Evolutionary conservation across 2,329 filamentous ascomycete genomes (phyloP).

Genomic region (Decorospora gaudefroyi): DNA sequence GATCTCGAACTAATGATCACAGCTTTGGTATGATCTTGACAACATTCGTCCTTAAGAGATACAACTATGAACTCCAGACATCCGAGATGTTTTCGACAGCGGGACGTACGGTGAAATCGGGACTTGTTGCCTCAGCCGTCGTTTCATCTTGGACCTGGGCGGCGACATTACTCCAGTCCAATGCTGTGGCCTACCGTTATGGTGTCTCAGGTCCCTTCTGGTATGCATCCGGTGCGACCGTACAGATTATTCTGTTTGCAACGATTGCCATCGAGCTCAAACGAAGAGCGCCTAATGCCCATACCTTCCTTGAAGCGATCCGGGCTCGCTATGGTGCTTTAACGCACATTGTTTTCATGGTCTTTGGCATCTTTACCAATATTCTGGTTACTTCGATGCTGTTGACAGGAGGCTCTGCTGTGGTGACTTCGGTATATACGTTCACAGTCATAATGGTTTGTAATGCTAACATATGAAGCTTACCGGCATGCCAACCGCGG

Average conservation of each 20-base stretch:
- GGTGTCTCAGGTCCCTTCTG: slow-evolving; percentile 69
- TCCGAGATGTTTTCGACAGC: slow-evolving; percentile 93
- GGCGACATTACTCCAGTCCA: slow-evolving; percentile 77
- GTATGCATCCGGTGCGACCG: slow-evolving; percentile 61
- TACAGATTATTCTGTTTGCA: slow-evolving; percentile 78
- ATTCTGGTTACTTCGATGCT: slow-evolving; percentile 89
- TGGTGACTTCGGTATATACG: slow-evolving; percentile 49
- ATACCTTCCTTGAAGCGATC: slow-evolving; percentile 82
- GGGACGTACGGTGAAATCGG: slow-evolving; percentile 84
- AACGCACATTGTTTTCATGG: slow-evolving; percentile 77
- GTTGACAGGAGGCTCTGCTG: slow-evolving; percentile 79
- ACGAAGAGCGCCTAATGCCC: slow-evolving; percentile 82
- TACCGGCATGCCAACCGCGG: slow-evolving; percentile 75
- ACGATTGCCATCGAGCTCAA: slow-evolving; percentile 90
- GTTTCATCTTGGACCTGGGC: slow-evolving; percentile 95
- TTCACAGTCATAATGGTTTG: background rate
- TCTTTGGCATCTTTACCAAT: slow-evolving; percentile 80
- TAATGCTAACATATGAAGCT: slow-evolving; percentile 59
- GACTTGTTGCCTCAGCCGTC: slow-evolving; percentile 85
- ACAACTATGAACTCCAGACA: slow-evolving; percentile 80
- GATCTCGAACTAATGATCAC: slow-evolving; percentile 13
- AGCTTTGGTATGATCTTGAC: slow-evolving; percentile 71
- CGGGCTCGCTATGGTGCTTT: slow-evolving; percentile 74
- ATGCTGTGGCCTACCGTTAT: slow-evolving; percentile 81
- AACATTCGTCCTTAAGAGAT: slow-evolving; percentile 70